A percentile compares a stretch with the other conserved stretches of the same genome.
Conservation (phyloP, 345 rosid species). For the Physaria fendleri region DNA sequence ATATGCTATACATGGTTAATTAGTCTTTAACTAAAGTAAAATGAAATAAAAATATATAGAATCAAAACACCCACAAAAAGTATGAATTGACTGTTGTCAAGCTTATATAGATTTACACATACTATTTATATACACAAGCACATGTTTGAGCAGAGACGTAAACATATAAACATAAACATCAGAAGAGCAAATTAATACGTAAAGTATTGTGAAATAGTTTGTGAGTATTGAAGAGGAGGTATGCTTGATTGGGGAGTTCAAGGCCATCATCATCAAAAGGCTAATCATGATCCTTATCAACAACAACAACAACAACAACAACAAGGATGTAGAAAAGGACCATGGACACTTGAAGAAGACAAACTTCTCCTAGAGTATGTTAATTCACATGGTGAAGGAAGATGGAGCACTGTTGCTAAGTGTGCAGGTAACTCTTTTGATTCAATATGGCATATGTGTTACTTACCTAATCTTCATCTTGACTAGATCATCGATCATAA, state of each 20-base stretch:
- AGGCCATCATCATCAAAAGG: constrained; percentile 16
- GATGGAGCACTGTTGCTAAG: constrained; percentile 73
- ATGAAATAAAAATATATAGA: constrained; percentile 1
- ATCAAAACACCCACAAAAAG: constrained; percentile 9
- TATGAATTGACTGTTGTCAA: constrained; percentile 6
- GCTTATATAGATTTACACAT: constrained; percentile 4
- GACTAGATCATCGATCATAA: background rate
- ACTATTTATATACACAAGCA: constrained; percentile 8
- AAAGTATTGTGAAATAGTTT: background rate
- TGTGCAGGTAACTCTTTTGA: constrained; percentile 42
- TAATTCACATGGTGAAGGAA: constrained; percentile 61
- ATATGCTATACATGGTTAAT: constrained; percentile 13
- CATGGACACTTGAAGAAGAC: constrained; percentile 87
- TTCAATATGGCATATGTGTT: background rate
- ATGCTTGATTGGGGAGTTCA: constrained; percentile 45
- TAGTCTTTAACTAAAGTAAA: constrained; percentile 11
- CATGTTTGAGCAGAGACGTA: constrained; percentile 15
- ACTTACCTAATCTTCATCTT: background rate
- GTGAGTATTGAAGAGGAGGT: constrained; percentile 10
- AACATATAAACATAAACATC: constrained; percentile 27
- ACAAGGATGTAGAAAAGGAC: constrained; percentile 70
- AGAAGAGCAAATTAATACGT: constrained; percentile 5
- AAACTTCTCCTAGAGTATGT: constrained; percentile 53
- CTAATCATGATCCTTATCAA: constrained; percentile 19
- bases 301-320: constrained; percentile 7